Conservation (phyloP, 2,329 filamentous ascomycete species). For the Cytospora mali region DNA sequence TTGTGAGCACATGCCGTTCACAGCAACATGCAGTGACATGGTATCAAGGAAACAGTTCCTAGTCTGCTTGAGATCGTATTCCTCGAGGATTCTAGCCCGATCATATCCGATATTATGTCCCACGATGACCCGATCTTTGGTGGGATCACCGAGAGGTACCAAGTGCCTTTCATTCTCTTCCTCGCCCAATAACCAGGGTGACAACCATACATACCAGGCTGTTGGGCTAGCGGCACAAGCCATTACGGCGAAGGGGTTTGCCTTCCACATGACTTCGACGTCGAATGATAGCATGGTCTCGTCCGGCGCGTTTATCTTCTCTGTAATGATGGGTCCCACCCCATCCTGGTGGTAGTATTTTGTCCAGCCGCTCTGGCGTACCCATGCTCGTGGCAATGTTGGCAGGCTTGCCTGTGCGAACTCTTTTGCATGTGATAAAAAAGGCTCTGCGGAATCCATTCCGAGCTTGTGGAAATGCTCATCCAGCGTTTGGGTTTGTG, state of each 20-base stretch:
- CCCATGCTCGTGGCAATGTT: constrained; percentile 70
- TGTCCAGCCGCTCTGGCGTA: constrained; percentile 84
- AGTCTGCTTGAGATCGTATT: constrained; percentile 83
- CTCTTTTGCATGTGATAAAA: constrained; percentile 71
- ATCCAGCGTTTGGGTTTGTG: constrained; percentile 65
- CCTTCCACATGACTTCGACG: constrained; percentile 95
- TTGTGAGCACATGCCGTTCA: constrained; percentile 98
- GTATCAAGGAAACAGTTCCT: constrained; percentile 90
- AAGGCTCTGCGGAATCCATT: constrained; percentile 84
- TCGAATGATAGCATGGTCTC: constrained; percentile 89
- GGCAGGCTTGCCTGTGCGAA: constrained; percentile 68
- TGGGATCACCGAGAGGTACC: constrained; percentile 81
- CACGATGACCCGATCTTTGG: constrained; percentile 74
- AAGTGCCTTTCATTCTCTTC: constrained; percentile 76
- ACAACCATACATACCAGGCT: constrained; percentile 97
- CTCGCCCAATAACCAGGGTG: constrained; percentile 89
- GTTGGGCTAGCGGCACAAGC: constrained; percentile 88
- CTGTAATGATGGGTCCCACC: constrained; percentile 45
- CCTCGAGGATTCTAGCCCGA: constrained; percentile 82
- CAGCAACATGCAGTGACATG: constrained; percentile 96
- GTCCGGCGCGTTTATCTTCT: constrained; percentile 74
- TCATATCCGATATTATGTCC: constrained; percentile 98
- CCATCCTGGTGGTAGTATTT: constrained; percentile 82
- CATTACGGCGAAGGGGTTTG: constrained; percentile 92
- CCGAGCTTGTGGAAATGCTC: constrained; percentile 94